Evolutionary conservation across 805 yeast genomes (phyloP).

Genomic region (Wickerhamiella kurtzmanii): DNA sequence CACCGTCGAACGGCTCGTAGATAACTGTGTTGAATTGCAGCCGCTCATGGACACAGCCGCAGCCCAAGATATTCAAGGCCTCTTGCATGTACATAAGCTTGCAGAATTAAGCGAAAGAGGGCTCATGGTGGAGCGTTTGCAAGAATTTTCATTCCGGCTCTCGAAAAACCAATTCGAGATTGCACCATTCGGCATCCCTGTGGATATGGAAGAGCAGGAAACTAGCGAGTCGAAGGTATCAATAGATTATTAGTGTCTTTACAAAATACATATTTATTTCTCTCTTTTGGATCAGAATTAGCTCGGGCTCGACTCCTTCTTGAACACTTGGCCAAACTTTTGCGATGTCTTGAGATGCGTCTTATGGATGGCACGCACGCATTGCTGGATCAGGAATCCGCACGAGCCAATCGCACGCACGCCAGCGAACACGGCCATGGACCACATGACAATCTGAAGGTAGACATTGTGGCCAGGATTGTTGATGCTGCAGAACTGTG

Average conservation of each 20-base stretch:
- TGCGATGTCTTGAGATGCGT: conserved; percentile 16
- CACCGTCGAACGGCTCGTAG: conserved; percentile 46
- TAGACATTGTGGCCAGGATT: conserved; percentile 59
- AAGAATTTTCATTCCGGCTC: conserved; percentile 77
- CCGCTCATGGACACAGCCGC: conserved; percentile 59
- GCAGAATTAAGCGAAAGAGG: conserved; percentile 68
- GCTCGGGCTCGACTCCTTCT: not conserved
- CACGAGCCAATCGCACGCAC: conserved; percentile 76
- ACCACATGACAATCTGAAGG: conserved; percentile 75
- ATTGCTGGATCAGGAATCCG: conserved; percentile 42
- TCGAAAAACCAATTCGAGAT: conserved; percentile 75
- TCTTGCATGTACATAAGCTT: conserved; percentile 59
- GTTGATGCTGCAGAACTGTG: conserved; percentile 64
- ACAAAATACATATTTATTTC: not conserved
- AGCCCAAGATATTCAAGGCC: conserved; percentile 46
- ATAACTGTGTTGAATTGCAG: conserved; percentile 57
- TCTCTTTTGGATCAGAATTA: not conserved
- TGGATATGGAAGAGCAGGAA: conserved; percentile 43
- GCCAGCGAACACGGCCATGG: conserved; percentile 72
- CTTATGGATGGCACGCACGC: conserved; percentile 18
- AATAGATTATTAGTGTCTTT: not conserved
- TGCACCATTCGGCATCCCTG: conserved; percentile 95
- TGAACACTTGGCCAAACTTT: conserved; percentile 7
- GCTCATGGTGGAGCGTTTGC: conserved; percentile 55
- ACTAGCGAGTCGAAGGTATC: not conserved